Evolutionary conservation across 2,329 filamentous ascomycete species (phyloP), one percentile per base, ranked within the genome.

Genomic region (Aureobasidium leucospermi): DNA sequence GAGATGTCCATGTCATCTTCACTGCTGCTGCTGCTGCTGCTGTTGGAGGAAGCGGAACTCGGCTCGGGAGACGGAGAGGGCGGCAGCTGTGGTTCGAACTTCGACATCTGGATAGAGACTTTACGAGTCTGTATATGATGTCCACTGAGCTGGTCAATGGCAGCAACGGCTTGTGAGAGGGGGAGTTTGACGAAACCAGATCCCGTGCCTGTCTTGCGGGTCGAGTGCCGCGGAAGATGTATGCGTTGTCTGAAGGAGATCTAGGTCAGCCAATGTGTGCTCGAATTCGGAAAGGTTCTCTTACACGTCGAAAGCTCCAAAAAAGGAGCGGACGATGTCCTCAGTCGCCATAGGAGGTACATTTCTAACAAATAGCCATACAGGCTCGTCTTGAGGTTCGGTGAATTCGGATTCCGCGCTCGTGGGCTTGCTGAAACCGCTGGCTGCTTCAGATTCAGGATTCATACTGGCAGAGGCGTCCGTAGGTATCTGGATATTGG

Each of bases 1-100:
- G 52, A 61, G 9, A 58, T 58, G 19, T 61, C 58, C 59, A 58
- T 58, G 15, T 58, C 59, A 7, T 57, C 51, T 23, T 60, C 59
- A 36, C 59, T 57, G 36, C 45, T 51, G 29, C 28, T 52, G 6
- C 36, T 39, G 13, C 59, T 57, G 36, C 45, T 51, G 29, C 28
- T 52, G 6, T 43, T 39, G 13, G 58, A 45, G 2, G 48, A 41
- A n/a, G 19, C 38, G 19, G 39, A 31, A 13, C 19, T 34, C 10
- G 39, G 38, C 15, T 38, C 46, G 11, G 36, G 46, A 34, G 46
- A 51, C 28, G 29, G 52, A 10, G 52, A 46, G 23, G 55, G 43
- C 6, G 43, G 16, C 38, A 47, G n/a, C 42, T 59, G 42, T 15
- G 56, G 34, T 28, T 58, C 55, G 15, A 34, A 48, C 7, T 42